Evolutionary conservation across 768 basidiomycete species (phyloP), one percentile per base, ranked within the genome.

Genomic region (Lentinula aciculospora): DNA sequence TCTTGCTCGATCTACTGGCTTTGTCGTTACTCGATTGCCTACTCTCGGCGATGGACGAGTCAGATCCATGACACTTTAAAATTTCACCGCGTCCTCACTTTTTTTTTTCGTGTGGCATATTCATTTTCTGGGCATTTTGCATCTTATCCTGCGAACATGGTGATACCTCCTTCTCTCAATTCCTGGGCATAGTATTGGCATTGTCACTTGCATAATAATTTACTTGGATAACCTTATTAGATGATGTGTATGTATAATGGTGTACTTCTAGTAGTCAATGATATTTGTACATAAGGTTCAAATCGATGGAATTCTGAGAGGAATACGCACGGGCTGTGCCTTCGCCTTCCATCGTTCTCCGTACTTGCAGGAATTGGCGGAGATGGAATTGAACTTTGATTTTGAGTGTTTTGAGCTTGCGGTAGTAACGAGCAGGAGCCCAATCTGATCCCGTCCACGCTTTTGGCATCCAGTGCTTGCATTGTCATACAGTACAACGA

Each of bases 61-160:
- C 39, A 42, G 58, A 31, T 44, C 58, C 3, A 59, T 59, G 58
- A 59, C 58, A 3, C 34, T 59, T 5, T 59, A 34, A 46, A 54
- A 28, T 2, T 28, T n/a, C 47, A 46, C 23, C 9, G n/a, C 12
- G 21, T 44, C n/a, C n/a, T 12, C 42, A 9, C 9, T 44, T 23
- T 21, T 23, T 19, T n/a, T 19, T 44, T 9, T 44, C 37, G 13
- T 39, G 37, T 25, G 42, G 42, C 42, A 44, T 44, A n/a, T 19
- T 21, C 42, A 44, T 44, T 9, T 44, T n/a, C 21, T 39, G 2
- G 37, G 37, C 13, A 5, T 5, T 39, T 39, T 44, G 9, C 42
- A 19, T 17, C 2, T 17, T 40, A 10, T 40, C 39, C 17, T 40
- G n/a, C 39, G 15, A 9, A 21, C 42, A 44, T 21, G 42, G 10